Base-by-base conservation (phyloP, 352 stramenopile species). In the Pythium vanterpoolii region DNA sequence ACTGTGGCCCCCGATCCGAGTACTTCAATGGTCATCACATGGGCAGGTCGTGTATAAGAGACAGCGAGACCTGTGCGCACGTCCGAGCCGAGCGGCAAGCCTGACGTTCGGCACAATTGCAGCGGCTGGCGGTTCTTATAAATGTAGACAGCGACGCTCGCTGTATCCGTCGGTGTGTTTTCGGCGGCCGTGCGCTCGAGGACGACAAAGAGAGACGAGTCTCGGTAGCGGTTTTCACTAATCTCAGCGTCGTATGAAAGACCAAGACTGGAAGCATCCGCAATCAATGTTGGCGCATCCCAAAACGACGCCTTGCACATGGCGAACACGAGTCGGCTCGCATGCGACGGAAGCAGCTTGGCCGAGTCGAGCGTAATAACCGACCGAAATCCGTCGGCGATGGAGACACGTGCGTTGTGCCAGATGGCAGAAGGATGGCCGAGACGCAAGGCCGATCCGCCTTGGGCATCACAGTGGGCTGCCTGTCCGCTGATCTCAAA, bases 301-400 rank as follows among this genome's bases (percentile, higher is more conserved):
- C 86, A 95, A 46, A 81, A 95, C 26, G 79, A 88, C 1, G 74
- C 56, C 54, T 87, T 77, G 42, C 76, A 81, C 16, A 93, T 55
- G 4, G 83, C 80, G 63, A 92, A 86, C 1, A 90, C 66, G 33
- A 75, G 52, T 31, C 60, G 33, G 21, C 11, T 48, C 4, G 67
- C 30, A 26, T 64, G 58, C 4, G 53, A 49, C 24, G 52, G 13
- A 1, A 44, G 4, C n/a, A 50, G 38, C 45, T 58, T 53, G 3
- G 38, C 31, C 19, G 24, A 52, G 2, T 69, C 66, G 31, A 90
- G 45, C 8, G 67, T 72, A 10, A 90, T 50, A 11, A 56, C 49
- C 1, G 79, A 77, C 46, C 76, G 61, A 60, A 95, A 93, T 2
- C 83, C 81, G 21, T 48, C 48, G 2, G 66, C 49, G n/a, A 89